Evolutionary conservation across 2,329 filamentous ascomycete genomes (phyloP).

Genomic region (Colletotrichum lini): DNA sequence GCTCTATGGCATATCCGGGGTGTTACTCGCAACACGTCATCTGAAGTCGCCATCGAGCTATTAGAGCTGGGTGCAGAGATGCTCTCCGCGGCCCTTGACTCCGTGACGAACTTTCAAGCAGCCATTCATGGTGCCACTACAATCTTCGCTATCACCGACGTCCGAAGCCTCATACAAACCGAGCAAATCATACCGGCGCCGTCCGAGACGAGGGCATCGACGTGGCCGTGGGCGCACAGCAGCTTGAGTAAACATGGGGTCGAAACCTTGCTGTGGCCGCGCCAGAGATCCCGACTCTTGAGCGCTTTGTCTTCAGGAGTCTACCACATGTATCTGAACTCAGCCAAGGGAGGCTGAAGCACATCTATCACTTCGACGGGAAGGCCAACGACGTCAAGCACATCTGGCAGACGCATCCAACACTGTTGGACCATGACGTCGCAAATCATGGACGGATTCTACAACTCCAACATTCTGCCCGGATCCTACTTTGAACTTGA

Average conservation of each 20-base stretch:
- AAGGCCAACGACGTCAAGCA: slow-evolving; percentile 23
- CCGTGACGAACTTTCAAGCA: slow-evolving; percentile 53
- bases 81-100: slow-evolving; percentile 60
- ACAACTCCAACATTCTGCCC: slow-evolving; percentile 18
- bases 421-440: slow-evolving; percentile 29
- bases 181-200: slow-evolving; percentile 52
- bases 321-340: slow-evolving; percentile 1
- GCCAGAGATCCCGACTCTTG: slow-evolving; percentile 46
- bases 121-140: slow-evolving; percentile 62
- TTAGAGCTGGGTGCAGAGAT: slow-evolving; percentile 57
- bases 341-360: slow-evolving; percentile 9
- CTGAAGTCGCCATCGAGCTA: slow-evolving; percentile 57
- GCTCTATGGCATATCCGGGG: slow-evolving; percentile 53
- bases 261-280: slow-evolving; percentile 70
- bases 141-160: slow-evolving; percentile 70
- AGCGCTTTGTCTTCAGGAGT: slow-evolving; percentile 33
- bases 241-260: slow-evolving; percentile 69
- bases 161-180: slow-evolving; percentile 65
- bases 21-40: slow-evolving; percentile 61
- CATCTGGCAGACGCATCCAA: background rate
- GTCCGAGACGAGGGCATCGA: background rate
- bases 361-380: slow-evolving; percentile 28
- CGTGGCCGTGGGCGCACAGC: slow-evolving; percentile 55
- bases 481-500: slow-evolving; percentile 9
- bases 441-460: slow-evolving; percentile 21